Percentiles rank a stretch among this genome's conserved stretches.
phyloP scores from a whole-genome alignment of 352 stramenopile species.

The Albugo candida region DNA sequence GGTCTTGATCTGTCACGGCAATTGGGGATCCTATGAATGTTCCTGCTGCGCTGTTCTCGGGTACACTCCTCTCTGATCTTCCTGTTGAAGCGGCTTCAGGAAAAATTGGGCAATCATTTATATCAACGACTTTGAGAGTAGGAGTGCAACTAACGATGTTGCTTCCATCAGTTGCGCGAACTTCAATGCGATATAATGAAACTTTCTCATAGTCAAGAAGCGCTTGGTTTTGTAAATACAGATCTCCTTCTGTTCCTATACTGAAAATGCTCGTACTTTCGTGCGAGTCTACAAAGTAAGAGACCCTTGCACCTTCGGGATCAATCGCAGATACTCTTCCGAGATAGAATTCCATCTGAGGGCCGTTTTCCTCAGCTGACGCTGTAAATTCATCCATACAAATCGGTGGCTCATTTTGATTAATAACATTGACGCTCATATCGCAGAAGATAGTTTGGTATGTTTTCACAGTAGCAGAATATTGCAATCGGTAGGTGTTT shows the following conservation, averaged over 20 bases:
- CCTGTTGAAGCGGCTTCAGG: constrained; percentile 3
- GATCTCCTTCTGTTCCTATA: constrained; percentile 4
- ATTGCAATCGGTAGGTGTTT: neutral
- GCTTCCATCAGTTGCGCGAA: constrained; percentile 8
- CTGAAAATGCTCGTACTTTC: neutral
- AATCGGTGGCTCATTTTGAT: constrained; percentile 26
- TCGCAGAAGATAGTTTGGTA: constrained; percentile 15
- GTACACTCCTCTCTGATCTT: constrained; percentile 6
- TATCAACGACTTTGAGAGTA: constrained; percentile 16
- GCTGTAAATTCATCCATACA: constrained; percentile 10
- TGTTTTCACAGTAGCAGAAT: neutral
- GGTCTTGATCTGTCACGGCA: constrained; percentile 10
- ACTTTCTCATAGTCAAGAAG: constrained; percentile 14
- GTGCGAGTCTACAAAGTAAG: constrained; percentile 2
- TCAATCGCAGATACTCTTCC: constrained; percentile 6
- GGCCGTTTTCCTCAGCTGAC: constrained; percentile 16
- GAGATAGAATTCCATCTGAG: constrained; percentile 4
- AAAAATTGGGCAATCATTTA: constrained; percentile 30
- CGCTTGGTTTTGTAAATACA: constrained; percentile 8
- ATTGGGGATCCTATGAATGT: constrained; percentile 11
- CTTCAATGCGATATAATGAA: constrained; percentile 2
- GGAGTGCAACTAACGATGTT: constrained; percentile 15
- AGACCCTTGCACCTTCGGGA: constrained; percentile 7
- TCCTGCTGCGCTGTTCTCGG: constrained; percentile 21
- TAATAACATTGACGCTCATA: constrained; percentile 15